These are phyloP conservation scores for Saccharomycodes ludwigii DNA, from an alignment of 805 yeast species.

Conservation along the genomic window DNA sequence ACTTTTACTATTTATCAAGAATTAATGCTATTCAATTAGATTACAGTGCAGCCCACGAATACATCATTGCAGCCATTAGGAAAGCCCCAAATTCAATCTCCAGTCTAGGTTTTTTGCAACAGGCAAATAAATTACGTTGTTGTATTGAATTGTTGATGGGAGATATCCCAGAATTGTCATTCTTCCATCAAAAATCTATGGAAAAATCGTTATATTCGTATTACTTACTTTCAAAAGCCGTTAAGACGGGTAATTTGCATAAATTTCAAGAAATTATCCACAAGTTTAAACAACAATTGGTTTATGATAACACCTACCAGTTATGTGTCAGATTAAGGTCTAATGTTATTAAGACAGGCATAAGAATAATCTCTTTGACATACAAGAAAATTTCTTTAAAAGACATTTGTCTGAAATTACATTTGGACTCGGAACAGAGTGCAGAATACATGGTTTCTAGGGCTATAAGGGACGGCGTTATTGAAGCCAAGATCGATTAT, in stretches of 20 bases:
- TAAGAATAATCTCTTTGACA: constrained; percentile 80
- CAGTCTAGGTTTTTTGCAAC: constrained; percentile 79
- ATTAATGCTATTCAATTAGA: constrained; percentile 86
- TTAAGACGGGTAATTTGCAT: constrained; percentile 79
- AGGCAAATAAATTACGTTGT: constrained; percentile 78
- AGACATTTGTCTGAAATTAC: constrained; percentile 87
- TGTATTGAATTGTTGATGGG: constrained; percentile 91
- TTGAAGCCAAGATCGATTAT: constrained; percentile 89
- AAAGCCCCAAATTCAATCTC: constrained; percentile 86
- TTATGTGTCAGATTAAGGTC: constrained; percentile 84
- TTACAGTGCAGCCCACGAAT: constrained; percentile 82
- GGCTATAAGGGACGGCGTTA: constrained; percentile 94
- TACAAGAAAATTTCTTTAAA: constrained; percentile 83
- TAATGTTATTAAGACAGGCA: constrained; percentile 95
- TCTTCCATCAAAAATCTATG: constrained; percentile 54
- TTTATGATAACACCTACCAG: constrained; percentile 70
- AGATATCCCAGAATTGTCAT: constrained; percentile 83
- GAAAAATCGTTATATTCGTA: constrained; percentile 65
- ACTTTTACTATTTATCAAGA: constrained; percentile 81
- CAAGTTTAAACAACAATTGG: constrained; percentile 47
- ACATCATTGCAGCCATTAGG: constrained; percentile 86
- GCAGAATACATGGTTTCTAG: constrained; percentile 96
- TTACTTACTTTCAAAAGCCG: constrained; percentile 80
- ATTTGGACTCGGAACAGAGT: constrained; percentile 85
- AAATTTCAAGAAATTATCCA: constrained; percentile 61